Evolutionary conservation across 1,284 basidiomycete genomes (phyloP), one percentile per base, ranked within the genome.

Genomic region (Cutaneotrichosporon sp.): DNA sequence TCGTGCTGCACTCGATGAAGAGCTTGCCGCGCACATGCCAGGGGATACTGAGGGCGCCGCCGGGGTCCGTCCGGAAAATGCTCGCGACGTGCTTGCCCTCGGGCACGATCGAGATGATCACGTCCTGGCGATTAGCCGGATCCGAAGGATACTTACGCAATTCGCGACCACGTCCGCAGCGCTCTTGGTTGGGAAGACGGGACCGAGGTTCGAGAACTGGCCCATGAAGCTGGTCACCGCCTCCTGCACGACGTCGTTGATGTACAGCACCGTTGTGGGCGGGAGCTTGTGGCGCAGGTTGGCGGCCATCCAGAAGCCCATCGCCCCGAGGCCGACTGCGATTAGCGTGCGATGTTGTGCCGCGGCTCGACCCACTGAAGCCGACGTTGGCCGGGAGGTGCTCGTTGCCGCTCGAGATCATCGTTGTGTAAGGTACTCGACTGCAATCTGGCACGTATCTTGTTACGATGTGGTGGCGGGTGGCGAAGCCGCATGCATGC

Each of bases 1-100:
- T 60, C 13, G 58, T 60, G 46, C 53, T 55, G 46, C 53, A 60
- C 29, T 60, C 58, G 34, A 60, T 34, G 38, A 60, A 60, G 6
- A 60, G 53, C 53, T 60, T 60, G 53, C 47, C 53, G 14, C n/a
- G 29, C 14, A 50, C n/a, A 58, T 49, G 18, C n/a, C 27, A 11
- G 14, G 25, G 10, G 47, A 36, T 36, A 9, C 27, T 18, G 18
- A 31, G 53, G 9, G 43, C 53, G 33, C 18, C 29, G 13, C 22
- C 22, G 8, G 46, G 27, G 27, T 34, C 8, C 13, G 47, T 27
- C 8, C 27, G 47, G 27, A 60, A 60, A 34, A 60, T 31, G 3
- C 47, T 34, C 7, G 33, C 22, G 14, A 60, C 58, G 36, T 60
- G 58, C 53, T 42, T 38, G 27, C 58, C 58, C 36, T 60, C 58